Conservation (phyloP, 176 grass and related monocot genomes). For the Rhipidocladum racemiflorum region DNA sequence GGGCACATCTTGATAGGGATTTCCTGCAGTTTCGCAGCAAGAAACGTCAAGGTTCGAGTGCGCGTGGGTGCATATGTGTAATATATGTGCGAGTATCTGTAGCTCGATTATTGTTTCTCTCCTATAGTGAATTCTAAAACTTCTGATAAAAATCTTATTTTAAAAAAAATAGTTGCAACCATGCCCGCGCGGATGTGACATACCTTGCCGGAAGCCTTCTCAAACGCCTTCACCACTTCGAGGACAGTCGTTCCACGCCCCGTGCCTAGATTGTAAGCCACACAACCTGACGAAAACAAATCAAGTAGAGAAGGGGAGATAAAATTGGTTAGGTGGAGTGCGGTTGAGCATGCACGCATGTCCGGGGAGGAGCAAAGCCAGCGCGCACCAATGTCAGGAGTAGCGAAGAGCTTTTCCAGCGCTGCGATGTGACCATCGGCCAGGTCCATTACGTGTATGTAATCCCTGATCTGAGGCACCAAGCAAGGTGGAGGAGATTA, state of each 20-base stretch:
- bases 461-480: conserved; percentile 65
- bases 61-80: no score
- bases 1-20: conserved; percentile 74
- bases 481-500: no score
- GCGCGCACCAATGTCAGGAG: conserved; percentile 46
- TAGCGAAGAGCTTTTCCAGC: conserved; percentile 69
- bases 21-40: conserved; percentile 55
- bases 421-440: conserved; percentile 89
- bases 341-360: not conserved
- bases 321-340: no score
- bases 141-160: no score
- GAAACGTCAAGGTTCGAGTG: no score
- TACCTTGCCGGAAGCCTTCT: conserved; percentile 84
- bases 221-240: conserved; percentile 82
- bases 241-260: conserved; percentile 81
- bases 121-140: no score
- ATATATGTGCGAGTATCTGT: no score
- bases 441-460: conserved; percentile 94
- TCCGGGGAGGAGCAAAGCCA: not conserved
- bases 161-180: no score
- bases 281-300: conserved; percentile 49
- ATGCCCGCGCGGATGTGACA: not conserved
- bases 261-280: conserved; percentile 85
- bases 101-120: no score
- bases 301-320: not conserved